These are phyloP conservation scores for Yarrowia porcina DNA, from an alignment of 805 yeast genomes.

Conservation along the genomic window DNA sequence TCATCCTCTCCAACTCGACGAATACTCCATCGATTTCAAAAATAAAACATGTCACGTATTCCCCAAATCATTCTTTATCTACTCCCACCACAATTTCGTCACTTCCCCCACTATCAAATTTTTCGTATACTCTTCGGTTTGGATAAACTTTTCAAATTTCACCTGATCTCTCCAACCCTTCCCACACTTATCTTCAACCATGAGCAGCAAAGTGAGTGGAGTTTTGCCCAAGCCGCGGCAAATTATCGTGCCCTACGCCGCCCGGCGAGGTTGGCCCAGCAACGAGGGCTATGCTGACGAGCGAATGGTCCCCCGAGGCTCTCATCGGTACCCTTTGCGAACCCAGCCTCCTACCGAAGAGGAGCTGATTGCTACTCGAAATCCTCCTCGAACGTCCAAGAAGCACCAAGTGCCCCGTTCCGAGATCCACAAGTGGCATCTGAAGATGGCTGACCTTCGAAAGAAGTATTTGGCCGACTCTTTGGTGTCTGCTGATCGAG, in stretches of 20 bases:
- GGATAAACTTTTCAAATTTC: neutral
- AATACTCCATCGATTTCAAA: too few species aligned
- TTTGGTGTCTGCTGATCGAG: neutral
- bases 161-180: neutral
- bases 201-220: slow-evolving; percentile 15
- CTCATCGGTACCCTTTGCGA: neutral
- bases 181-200: too few species aligned
- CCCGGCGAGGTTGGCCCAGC: neutral
- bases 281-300: slow-evolving; percentile 19
- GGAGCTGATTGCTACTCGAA: neutral
- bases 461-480: slow-evolving; percentile 1
- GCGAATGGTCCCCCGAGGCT: slow-evolving; percentile 13
- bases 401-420: neutral
- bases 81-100: too few species aligned
- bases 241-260: slow-evolving; percentile 14
- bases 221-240: slow-evolving; percentile 23
- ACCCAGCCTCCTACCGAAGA: neutral
- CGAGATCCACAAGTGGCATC: slow-evolving; percentile 10
- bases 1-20: too few species aligned
- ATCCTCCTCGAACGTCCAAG: neutral
- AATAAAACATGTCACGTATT: too few species aligned
- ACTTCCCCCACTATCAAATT: too few species aligned
- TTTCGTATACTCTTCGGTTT: too few species aligned
- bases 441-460: slow-evolving; percentile 21
- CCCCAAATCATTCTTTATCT: too few species aligned